These are phyloP conservation scores for Fraxinus ornus DNA, from an alignment of 305 asterid genomes.

Conservation along the genomic window DNA sequence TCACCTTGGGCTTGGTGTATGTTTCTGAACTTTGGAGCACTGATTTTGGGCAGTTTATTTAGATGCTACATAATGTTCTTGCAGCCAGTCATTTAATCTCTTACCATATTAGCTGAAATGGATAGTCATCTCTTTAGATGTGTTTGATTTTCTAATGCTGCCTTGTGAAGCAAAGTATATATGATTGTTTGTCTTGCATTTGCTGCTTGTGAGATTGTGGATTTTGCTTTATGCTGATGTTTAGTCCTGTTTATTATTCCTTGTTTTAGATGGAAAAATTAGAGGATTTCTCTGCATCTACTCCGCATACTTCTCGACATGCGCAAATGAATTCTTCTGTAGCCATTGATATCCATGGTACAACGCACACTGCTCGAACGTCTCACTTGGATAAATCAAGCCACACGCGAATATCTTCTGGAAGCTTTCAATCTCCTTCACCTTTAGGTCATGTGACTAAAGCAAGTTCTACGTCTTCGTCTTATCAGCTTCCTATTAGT, in stretches of 20 bases:
- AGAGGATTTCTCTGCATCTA: constrained; percentile 53
- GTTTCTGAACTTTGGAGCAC: neutral
- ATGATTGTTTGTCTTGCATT: neutral
- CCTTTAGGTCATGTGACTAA: constrained; percentile 41
- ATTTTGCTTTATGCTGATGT: constrained; percentile 9
- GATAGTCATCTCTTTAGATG: neutral
- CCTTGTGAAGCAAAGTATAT: constrained; percentile 5
- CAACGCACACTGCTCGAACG: constrained; percentile 43
- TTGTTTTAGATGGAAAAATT: constrained; percentile 75
- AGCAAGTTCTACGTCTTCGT: constrained; percentile 47
- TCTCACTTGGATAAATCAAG: constrained; percentile 57
- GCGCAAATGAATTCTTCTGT: constrained; percentile 43
- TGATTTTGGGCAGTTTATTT: neutral
- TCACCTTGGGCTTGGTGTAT: neutral
- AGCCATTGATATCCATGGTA: constrained; percentile 47
- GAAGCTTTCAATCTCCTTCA: constrained; percentile 50
- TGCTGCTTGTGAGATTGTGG: constrained; percentile 3
- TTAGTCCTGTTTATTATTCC: constrained; percentile 5
- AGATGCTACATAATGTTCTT: neutral
- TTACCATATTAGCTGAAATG: neutral
- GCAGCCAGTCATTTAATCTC: neutral
- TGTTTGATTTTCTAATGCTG: neutral
- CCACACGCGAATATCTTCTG: constrained; percentile 48
- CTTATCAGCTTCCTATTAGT: constrained; percentile 89
- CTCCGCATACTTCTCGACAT: constrained; percentile 48